These are phyloP conservation scores for Populus trichocarpa DNA, from an alignment of 441 rosid species.

Conservation along the genomic window DNA sequence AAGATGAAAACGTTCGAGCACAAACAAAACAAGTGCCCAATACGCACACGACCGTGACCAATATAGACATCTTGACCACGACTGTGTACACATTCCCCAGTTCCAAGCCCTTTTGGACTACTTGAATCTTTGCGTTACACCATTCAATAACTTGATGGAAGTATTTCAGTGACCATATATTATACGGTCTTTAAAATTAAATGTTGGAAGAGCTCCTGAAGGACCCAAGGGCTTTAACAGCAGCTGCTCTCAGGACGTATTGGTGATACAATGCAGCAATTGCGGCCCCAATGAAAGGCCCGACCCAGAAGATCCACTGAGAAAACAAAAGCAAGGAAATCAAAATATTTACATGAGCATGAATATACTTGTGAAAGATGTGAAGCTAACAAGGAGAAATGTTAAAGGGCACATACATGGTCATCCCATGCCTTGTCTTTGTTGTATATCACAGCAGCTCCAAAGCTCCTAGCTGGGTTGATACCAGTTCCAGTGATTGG, in stretches of 20 bases:
- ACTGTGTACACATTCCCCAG: constrained; percentile 1
- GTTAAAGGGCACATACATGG: constrained; percentile 36
- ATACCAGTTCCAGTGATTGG: constrained; percentile 79
- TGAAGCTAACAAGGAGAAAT: background rate
- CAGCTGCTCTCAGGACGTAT: constrained; percentile 46
- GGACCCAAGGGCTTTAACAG: constrained; percentile 52
- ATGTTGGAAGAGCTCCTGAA: constrained; percentile 48
- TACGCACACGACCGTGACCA: background rate
- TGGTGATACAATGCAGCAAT: constrained; percentile 61
- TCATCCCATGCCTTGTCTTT: constrained; percentile 67
- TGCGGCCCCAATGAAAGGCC: constrained; percentile 63
- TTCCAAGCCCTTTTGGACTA: background rate
- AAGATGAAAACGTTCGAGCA: constrained; percentile 3
- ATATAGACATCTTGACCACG: background rate
- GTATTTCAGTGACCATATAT: background rate
- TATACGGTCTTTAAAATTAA: background rate
- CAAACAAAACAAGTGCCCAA: constrained; percentile 15
- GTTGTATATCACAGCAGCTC: constrained; percentile 63
- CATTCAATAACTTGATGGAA: background rate
- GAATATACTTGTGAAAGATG: background rate
- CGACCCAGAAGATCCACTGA: constrained; percentile 74
- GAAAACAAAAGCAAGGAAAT: background rate
- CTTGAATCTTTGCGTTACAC: background rate
- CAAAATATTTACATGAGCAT: background rate
- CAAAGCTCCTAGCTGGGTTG: constrained; percentile 77